phyloP scores from a whole-genome alignment of 148 eudicot species.

The Vaccinium vitisidaea region DNA sequence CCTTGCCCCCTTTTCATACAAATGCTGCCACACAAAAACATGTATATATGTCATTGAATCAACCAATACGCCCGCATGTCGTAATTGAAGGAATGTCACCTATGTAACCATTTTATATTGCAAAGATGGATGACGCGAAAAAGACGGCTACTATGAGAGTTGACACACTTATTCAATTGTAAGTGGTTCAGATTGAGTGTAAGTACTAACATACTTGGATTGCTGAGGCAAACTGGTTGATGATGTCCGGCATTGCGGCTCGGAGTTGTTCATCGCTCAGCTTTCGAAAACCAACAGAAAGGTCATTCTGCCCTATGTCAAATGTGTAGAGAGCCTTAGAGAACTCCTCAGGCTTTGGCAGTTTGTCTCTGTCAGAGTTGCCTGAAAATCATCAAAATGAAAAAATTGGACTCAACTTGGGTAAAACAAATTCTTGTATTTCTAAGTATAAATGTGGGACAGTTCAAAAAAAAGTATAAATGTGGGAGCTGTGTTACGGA shows the following conservation, averaged over 20 bases:
- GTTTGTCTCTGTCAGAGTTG: slow-evolving; percentile 31
- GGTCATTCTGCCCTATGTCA: slow-evolving; percentile 80
- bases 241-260: slow-evolving; percentile 41
- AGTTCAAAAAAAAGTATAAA: too few relatives aligned
- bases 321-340: slow-evolving; percentile 72
- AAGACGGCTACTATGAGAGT: not conserved
- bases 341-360: slow-evolving; percentile 54
- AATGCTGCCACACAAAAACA: slow-evolving; percentile 32
- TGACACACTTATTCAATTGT: not conserved
- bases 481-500: not conserved
- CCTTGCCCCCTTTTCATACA: slow-evolving; percentile 66
- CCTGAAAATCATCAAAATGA: slow-evolving; percentile 23
- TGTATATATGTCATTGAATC: not conserved
- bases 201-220: slow-evolving; percentile 45
- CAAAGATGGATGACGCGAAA: not conserved
- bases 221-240: slow-evolving; percentile 47
- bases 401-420: not conserved
- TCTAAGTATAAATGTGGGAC: not conserved
- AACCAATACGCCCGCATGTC: not conserved
- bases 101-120: not conserved
- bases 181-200: not conserved
- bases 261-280: slow-evolving; percentile 38
- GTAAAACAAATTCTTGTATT: not conserved
- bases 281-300: slow-evolving; percentile 51
- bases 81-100: too few relatives aligned